Percentiles rank a stretch among this genome's conserved stretches.
Conservation (phyloP, 257 asterid species). For the Solanum paucissectum region DNA sequence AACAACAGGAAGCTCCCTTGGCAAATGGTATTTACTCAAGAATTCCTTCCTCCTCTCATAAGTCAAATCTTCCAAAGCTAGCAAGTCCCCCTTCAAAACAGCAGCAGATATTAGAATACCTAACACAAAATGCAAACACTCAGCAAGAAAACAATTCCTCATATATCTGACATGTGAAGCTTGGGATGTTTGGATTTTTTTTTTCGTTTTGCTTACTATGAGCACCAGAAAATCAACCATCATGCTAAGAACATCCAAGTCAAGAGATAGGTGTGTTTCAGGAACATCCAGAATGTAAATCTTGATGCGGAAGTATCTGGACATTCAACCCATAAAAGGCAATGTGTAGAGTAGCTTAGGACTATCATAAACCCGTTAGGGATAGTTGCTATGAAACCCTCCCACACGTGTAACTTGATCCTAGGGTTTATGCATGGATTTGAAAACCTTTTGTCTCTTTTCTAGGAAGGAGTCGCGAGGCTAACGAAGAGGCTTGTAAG, state of each 20-base stretch:
- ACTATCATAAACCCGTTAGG: not conserved
- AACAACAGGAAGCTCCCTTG: conserved; percentile 70
- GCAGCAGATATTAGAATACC: conserved; percentile 1
- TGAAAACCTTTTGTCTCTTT: not conserved
- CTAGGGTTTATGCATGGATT: not conserved
- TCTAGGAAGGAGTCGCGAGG: not conserved
- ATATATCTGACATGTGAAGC: not conserved
- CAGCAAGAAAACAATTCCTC: not conserved
- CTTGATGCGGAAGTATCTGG: not conserved
- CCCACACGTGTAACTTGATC: not conserved
- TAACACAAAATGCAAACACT: not conserved
- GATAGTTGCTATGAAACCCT: not conserved
- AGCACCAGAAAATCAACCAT: not conserved
- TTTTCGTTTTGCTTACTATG: not conserved
- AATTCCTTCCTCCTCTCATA: conserved; percentile 77
- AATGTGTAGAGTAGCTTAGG: not conserved
- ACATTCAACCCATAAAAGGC: not conserved
- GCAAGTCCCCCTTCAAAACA: conserved; percentile 82
- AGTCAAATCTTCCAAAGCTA: conserved; percentile 86
- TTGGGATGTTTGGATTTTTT: not conserved
- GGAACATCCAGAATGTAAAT: not conserved
- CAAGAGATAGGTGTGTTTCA: not conserved
- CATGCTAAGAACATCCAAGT: not conserved
- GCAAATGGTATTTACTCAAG: conserved; percentile 57
- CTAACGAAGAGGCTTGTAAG: not conserved